These are phyloP conservation scores for Oemleria cerasiformis DNA, from an alignment of 306 rosid species.

Conservation along the genomic window DNA sequence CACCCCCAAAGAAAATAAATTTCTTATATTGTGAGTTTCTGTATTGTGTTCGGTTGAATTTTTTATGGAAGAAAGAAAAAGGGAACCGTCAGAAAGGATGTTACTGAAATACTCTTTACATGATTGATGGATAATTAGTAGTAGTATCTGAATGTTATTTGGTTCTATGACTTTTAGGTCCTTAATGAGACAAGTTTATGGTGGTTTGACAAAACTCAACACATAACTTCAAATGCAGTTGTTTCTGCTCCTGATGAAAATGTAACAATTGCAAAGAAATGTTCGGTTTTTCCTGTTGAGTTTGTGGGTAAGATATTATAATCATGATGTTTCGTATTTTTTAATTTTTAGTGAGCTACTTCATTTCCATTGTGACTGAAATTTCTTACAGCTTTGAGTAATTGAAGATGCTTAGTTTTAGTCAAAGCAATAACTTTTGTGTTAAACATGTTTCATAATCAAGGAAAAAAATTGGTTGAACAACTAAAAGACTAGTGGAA, in stretches of 20 bases:
- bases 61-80: neutral
- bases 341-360: neutral
- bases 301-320: constrained; percentile 73
- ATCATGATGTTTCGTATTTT: neutral
- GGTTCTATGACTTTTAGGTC: constrained; percentile 47
- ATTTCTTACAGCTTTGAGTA: constrained; percentile 15
- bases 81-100: neutral
- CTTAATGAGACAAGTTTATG: constrained; percentile 90
- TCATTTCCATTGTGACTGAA: constrained; percentile 9
- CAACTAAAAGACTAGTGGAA: neutral
- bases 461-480: neutral
- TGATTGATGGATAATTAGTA: neutral
- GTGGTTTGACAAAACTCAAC: constrained; percentile 92
- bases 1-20: neutral
- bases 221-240: constrained; percentile 77
- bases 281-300: constrained; percentile 93
- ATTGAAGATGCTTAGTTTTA: neutral
- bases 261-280: constrained; percentile 87
- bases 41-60: neutral
- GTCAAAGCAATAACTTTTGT: neutral
- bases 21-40: neutral
- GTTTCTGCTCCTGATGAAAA: constrained; percentile 74
- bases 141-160: neutral
- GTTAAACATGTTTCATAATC: neutral
- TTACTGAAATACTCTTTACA: neutral